These are phyloP conservation scores for Delphinella strobiligena DNA, from an alignment of 2,329 filamentous ascomycete genomes.

Conservation along the genomic window DNA sequence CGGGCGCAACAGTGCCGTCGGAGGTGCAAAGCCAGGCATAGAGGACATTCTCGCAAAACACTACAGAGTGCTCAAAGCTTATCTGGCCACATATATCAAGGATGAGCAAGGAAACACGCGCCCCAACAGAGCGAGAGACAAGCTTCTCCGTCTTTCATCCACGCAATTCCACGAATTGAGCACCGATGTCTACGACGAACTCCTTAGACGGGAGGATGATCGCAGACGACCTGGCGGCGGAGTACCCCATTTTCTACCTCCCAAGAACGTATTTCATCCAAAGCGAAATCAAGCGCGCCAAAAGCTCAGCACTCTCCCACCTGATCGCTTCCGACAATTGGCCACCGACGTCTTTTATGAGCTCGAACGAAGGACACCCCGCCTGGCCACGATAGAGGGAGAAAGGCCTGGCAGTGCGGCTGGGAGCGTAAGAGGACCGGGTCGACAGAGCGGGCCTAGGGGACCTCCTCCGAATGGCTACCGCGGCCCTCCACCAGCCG, in stretches of 20 bases:
- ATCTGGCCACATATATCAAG: conserved; percentile 56
- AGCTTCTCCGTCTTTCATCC: conserved; percentile 75
- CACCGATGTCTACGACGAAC: conserved; percentile 93
- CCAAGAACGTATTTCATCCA: conserved; percentile 84
- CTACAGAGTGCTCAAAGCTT: conserved; percentile 67
- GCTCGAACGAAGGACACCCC: conserved; percentile 77
- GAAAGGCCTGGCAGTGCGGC: conserved; percentile 58
- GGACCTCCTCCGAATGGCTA: conserved; percentile 19
- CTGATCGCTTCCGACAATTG: conserved; percentile 77
- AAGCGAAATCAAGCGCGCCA: conserved; percentile 97
- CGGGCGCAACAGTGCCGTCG: conserved; percentile 1
- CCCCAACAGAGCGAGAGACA: conserved; percentile 85
- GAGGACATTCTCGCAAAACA: conserved; percentile 69
- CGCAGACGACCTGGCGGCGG: conserved; percentile 33
- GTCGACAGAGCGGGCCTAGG: too few species aligned
- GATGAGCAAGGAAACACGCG: conserved; percentile 64
- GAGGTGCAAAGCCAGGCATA: conserved; percentile 20
- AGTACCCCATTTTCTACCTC: conserved; percentile 61
- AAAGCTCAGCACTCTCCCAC: conserved; percentile 80
- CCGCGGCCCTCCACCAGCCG: conserved; percentile 14
- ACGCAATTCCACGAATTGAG: conserved; percentile 96
- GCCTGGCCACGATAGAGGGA: conserved; percentile 53
- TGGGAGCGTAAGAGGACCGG: conserved; percentile 35
- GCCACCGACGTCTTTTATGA: conserved; percentile 96
- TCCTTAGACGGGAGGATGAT: conserved; percentile 69